Evolutionary conservation across 2,329 filamentous ascomycete species (phyloP), one percentile per base, ranked within the genome.

Genomic region (Venturia pyrina): DNA sequence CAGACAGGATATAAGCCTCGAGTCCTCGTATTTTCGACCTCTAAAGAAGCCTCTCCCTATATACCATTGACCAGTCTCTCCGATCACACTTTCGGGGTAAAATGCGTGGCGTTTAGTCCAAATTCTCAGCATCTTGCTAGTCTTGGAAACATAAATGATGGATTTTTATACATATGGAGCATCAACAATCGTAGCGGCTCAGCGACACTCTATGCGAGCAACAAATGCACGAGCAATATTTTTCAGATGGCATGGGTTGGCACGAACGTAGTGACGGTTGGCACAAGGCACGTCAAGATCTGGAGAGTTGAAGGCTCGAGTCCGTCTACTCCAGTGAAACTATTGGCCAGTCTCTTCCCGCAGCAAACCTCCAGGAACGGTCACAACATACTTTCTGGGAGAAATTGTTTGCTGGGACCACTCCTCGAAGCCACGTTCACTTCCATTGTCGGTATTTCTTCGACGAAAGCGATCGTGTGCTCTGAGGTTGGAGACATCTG

Each of bases 201-300:
- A 24, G 88, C 92, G 1, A 91, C 83, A 70, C 80, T 98, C 43
- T 83, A 87, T 84, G 93, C 82, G 74, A 96, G 84, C 81, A 98
- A 98, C 76, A 91, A 95, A 74, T 98, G 95, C 77, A 98, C 93
- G 7, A 92, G 90, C 21, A 87, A 87, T 68, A 85, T 98, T 71
- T 88, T 88, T 69, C 87, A 89, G 64, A 96, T 99, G 85, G 83
- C 89, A 50, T 99, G 95, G 93, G 86, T 97, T 76, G 93, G 93
- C 13, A 89, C 83, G 70, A 89, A 79, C 70, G 82, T 99, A 64
- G 81, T 99, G 67, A 97, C 93, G 28, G 85, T 95, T 32, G 95
- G 95, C 17, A 89, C 95, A 63, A 87, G 95, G 34, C 93, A 97
- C 77, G 86, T 97, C 75, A 98, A 97, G 76, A 85, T 96, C 63